phyloP scores from a whole-genome alignment of 169 alveolate species.

The Plasmodium fragile region DNA sequence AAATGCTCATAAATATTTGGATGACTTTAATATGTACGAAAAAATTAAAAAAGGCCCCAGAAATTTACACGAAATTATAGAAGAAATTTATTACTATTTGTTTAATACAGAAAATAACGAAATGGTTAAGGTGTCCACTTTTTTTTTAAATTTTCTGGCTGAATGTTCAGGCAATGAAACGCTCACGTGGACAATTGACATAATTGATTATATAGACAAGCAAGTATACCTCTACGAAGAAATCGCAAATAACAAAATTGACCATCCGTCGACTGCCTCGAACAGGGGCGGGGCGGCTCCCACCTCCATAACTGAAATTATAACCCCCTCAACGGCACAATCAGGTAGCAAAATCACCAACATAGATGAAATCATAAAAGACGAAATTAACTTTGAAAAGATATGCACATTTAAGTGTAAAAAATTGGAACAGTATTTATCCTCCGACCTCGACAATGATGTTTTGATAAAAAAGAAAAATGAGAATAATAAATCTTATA shows the following conservation, averaged over 20 bases:
- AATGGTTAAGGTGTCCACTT: slow-evolving; percentile 66
- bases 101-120: slow-evolving; percentile 57
- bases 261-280: background rate
- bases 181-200: slow-evolving; percentile 70
- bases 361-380: slow-evolving; percentile 71
- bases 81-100: slow-evolving; percentile 63
- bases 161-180: slow-evolving; percentile 76
- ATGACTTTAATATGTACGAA: slow-evolving; percentile 74
- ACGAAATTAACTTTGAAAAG: slow-evolving; percentile 67
- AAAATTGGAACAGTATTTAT: slow-evolving; percentile 70
- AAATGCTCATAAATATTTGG: slow-evolving; percentile 45
- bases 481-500: slow-evolving; percentile 73
- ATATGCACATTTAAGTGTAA: slow-evolving; percentile 73
- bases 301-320: slow-evolving; percentile 5
- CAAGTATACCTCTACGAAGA: slow-evolving; percentile 69
- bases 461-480: slow-evolving; percentile 64
- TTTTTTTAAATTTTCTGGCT: slow-evolving; percentile 73
- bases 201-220: slow-evolving; percentile 74
- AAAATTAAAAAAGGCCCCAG: slow-evolving; percentile 65
- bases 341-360: slow-evolving; percentile 49
- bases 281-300: background rate
- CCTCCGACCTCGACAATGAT: slow-evolving; percentile 41
- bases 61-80: slow-evolving; percentile 69
- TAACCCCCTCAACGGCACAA: slow-evolving; percentile 59
- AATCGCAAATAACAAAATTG: background rate